Evolutionary conservation across 2,329 filamentous ascomycete genomes (phyloP).

Genomic region (Elsinoe fawcettii): DNA sequence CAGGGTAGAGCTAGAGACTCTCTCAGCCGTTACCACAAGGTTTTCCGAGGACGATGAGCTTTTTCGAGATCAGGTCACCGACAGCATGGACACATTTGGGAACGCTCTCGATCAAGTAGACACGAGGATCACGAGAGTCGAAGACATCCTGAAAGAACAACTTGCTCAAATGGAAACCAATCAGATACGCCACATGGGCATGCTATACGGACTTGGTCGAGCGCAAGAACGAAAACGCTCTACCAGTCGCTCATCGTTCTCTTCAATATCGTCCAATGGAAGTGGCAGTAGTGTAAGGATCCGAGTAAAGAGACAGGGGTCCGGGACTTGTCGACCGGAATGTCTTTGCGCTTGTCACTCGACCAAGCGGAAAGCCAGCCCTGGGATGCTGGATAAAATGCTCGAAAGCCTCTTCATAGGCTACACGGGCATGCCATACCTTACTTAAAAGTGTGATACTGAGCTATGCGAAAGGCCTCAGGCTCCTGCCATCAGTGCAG

Average conservation of each 20-base stretch:
- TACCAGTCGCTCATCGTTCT: neutral
- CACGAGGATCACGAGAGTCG: conserved; percentile 25
- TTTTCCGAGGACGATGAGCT: conserved; percentile 22
- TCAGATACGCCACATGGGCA: conserved; percentile 24
- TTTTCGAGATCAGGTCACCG: conserved; percentile 22
- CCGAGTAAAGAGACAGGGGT: neutral
- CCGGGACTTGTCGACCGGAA: conserved; percentile 18
- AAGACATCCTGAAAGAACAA: conserved; percentile 24
- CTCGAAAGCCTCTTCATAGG: conserved; percentile 26
- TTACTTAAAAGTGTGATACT: conserved; percentile 24
- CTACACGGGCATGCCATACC: conserved; percentile 25
- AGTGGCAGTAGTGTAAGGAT: neutral
- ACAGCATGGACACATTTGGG: conserved; percentile 13
- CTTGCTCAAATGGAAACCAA: conserved; percentile 21
- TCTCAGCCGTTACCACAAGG: conserved; percentile 23
- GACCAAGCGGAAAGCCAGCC: conserved; percentile 20
- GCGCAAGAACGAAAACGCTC: conserved; percentile 1
- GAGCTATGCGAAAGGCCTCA: conserved; percentile 22
- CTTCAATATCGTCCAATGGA: neutral
- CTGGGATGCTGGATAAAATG: conserved; percentile 21
- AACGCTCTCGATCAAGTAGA: conserved; percentile 21
- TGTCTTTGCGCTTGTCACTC: conserved; percentile 24
- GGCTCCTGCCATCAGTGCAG: conserved; percentile 23
- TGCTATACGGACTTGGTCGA: conserved; percentile 19
- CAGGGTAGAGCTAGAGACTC: conserved; percentile 21